Conservation (phyloP, 2,329 filamentous ascomycete genomes). For the Penicillium sp. region DNA sequence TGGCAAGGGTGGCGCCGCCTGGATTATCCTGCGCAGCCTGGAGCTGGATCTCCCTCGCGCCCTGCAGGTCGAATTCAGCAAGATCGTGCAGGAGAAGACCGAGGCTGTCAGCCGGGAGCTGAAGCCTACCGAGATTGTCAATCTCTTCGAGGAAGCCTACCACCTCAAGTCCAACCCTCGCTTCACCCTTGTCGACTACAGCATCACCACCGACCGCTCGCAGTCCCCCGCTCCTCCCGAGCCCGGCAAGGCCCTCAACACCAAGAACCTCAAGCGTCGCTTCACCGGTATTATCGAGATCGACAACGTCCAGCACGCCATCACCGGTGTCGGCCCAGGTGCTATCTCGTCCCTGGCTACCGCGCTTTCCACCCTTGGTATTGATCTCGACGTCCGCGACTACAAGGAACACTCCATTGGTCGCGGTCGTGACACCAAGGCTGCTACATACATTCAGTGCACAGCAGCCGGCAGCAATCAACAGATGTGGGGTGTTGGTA, state of each 20-base stretch:
- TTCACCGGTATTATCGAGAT: slow-evolving; percentile 84
- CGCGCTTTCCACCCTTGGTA: slow-evolving; percentile 72
- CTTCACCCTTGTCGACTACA: slow-evolving; percentile 87
- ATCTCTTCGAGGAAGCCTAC: slow-evolving; percentile 85
- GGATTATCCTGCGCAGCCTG: slow-evolving; percentile 86
- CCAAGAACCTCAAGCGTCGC: slow-evolving; percentile 71
- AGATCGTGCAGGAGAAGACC: slow-evolving; percentile 76
- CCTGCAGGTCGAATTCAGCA: slow-evolving; percentile 86
- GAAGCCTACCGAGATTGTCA: slow-evolving; percentile 75
- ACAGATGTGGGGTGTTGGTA: slow-evolving; percentile 45
- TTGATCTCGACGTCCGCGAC: slow-evolving; percentile 85
- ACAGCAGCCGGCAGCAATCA: slow-evolving; percentile 64
- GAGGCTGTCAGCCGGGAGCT: slow-evolving; percentile 82
- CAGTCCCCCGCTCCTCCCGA: slow-evolving; percentile 66
- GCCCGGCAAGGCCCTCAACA: slow-evolving; percentile 70
- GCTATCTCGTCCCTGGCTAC: slow-evolving; percentile 85
- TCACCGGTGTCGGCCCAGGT: slow-evolving; percentile 81
- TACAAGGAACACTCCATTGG: slow-evolving; percentile 97
- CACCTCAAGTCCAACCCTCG: slow-evolving; percentile 78
- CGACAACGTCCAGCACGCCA: slow-evolving; percentile 73
- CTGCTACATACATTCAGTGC: slow-evolving; percentile 94
- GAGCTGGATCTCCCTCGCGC: slow-evolving; percentile 90
- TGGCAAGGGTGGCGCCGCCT: slow-evolving; percentile 91
- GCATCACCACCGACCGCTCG: slow-evolving; percentile 80
- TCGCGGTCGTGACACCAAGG: slow-evolving; percentile 75